Conservation (phyloP, 2,329 filamentous ascomycete species). For the Aureobasidium subglaciale region DNA sequence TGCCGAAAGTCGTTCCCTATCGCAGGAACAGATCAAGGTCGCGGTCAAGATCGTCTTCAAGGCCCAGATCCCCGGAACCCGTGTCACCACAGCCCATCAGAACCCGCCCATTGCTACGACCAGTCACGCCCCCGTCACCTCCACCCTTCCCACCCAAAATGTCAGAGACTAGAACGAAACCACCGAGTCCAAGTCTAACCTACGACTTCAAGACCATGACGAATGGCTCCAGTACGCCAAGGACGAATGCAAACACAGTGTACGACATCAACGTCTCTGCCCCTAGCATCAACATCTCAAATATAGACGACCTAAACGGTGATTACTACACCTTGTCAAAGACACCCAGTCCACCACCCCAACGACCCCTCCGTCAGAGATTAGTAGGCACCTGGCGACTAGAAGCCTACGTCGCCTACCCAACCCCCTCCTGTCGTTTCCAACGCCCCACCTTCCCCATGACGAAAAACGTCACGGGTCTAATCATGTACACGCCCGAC, state of each 20-base stretch:
- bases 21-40: conserved; percentile 29
- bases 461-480: conserved; percentile 25
- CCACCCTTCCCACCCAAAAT: conserved; percentile 6
- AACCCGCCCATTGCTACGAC: conserved; percentile 7
- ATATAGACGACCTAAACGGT: conserved; percentile 26
- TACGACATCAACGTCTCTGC: background rate
- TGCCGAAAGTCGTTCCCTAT: conserved; percentile 29
- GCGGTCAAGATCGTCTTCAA: conserved; percentile 18
- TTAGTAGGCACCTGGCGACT: conserved; percentile 32
- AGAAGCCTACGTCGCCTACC: conserved; percentile 33
- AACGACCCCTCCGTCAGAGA: conserved; percentile 27
- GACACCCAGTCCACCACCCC: conserved; percentile 21
- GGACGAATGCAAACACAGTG: background rate
- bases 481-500: conserved; percentile 28
- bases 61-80: conserved; percentile 8
- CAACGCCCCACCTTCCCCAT: conserved; percentile 27
- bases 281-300: background rate
- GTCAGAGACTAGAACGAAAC: background rate
- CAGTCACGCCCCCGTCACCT: conserved; percentile 7
- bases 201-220: background rate
- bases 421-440: conserved; percentile 28
- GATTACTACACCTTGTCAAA: conserved; percentile 28
- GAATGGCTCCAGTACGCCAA: conserved; percentile 12
- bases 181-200: background rate
- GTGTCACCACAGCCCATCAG: conserved; percentile 16